These are phyloP conservation scores for Geotrichum siamense DNA, from an alignment of 1,139 yeast species.

Conservation along the genomic window DNA sequence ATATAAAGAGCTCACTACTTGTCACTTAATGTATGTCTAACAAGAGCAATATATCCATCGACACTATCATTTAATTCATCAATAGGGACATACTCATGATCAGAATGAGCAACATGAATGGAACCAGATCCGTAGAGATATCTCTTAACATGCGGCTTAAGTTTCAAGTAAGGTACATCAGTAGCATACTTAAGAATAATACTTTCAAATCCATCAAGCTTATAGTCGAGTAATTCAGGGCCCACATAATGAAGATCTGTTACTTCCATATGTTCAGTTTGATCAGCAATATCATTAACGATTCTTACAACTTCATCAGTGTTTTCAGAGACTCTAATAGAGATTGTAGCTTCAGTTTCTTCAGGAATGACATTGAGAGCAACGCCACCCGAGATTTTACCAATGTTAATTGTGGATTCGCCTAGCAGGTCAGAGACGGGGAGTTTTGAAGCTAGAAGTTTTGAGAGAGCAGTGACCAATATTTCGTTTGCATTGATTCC, in stretches of 20 bases:
- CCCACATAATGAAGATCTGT: slow-evolving; percentile 25
- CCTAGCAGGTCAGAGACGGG: slow-evolving; percentile 53
- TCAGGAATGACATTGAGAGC: slow-evolving; percentile 62
- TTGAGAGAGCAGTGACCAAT: slow-evolving; percentile 45
- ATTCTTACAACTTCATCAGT: slow-evolving; percentile 36
- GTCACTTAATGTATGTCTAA: slow-evolving; percentile 26
- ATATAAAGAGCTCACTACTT: too few species aligned
- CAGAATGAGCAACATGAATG: slow-evolving; percentile 60
- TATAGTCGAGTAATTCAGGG: slow-evolving; percentile 49
- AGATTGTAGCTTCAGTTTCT: slow-evolving; percentile 43
- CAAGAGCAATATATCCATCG: slow-evolving; percentile 48
- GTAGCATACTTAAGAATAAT: slow-evolving; percentile 54
- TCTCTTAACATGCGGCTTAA: slow-evolving; percentile 33
- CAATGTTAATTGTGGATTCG: slow-evolving; percentile 55
- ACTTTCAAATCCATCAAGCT: slow-evolving; percentile 58
- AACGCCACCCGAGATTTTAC: slow-evolving; percentile 52
- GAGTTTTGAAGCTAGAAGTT: slow-evolving; percentile 36
- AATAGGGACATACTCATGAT: slow-evolving; percentile 49
- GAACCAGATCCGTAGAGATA: slow-evolving; percentile 67
- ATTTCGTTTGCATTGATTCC: slow-evolving; percentile 59
- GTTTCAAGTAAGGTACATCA: slow-evolving; percentile 50
- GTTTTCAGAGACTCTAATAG: slow-evolving; percentile 51
- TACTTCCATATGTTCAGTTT: slow-evolving; percentile 28
- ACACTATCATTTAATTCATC: slow-evolving; percentile 48
- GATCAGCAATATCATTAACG: slow-evolving; percentile 36